Percentiles rank a stretch among this genome's conserved stretches.
These are phyloP conservation scores for Penicillium sp. DNA, from an alignment of 2,329 filamentous ascomycete species.

Conservation along the genomic window DNA sequence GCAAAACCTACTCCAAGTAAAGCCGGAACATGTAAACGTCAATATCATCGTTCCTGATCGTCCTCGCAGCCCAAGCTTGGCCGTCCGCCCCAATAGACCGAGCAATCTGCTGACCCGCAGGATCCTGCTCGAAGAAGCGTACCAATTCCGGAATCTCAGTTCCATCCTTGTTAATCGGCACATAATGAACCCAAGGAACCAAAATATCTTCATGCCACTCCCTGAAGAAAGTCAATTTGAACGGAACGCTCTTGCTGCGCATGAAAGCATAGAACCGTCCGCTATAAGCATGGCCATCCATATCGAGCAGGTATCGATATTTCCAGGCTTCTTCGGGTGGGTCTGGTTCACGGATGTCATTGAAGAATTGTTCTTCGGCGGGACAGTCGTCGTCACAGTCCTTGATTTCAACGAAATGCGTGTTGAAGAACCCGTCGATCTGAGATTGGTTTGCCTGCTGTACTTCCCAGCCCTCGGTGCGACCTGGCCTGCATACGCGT, in stretches of 20 bases:
- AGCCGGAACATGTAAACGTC: constrained; percentile 61
- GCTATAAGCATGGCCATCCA: constrained; percentile 60
- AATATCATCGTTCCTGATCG: constrained; percentile 61
- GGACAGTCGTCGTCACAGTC: constrained; percentile 88
- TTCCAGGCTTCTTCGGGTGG: constrained; percentile 76
- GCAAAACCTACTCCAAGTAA: constrained; percentile 43
- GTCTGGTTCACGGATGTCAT: constrained; percentile 60
- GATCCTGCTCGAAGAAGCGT: constrained; percentile 47
- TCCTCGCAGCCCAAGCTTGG: constrained; percentile 56
- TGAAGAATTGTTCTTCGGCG: constrained; percentile 76
- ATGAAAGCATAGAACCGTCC: constrained; percentile 57
- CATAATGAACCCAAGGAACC: constrained; percentile 59
- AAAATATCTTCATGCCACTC: constrained; percentile 64
- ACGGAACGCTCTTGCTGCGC: constrained; percentile 48
- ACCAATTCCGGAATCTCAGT: constrained; percentile 58
- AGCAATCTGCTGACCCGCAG: constrained; percentile 52
- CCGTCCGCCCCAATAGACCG: constrained; percentile 57
- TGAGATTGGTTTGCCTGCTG: constrained; percentile 47
- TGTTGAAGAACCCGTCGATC: constrained; percentile 72
- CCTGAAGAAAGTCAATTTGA: constrained; percentile 56
- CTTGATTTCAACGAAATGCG: constrained; percentile 78
- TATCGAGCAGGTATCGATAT: constrained; percentile 55
- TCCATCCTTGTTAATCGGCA: constrained; percentile 54
- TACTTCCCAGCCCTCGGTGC: neutral
- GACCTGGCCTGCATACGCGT: constrained; percentile 31